phyloP scores from a whole-genome alignment of 768 basidiomycete species.

The Collybia sordida region DNA sequence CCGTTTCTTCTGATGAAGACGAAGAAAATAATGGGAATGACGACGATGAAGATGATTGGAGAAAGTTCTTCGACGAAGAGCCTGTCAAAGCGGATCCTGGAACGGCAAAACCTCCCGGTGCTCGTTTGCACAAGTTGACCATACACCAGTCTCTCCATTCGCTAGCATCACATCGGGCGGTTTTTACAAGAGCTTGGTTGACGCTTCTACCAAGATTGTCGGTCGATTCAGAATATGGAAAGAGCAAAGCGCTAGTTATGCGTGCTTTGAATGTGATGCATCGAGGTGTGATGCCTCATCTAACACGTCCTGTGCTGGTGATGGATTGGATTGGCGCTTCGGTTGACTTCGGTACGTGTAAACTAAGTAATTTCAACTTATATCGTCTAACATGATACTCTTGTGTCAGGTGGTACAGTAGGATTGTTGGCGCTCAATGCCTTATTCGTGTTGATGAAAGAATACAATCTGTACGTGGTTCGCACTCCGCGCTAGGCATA shows the following conservation, averaged over 20 bases:
- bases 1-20: constrained; percentile 34
- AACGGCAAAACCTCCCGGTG: constrained; percentile 34
- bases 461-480: constrained; percentile 83
- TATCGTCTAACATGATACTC: neutral
- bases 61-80: constrained; percentile 79
- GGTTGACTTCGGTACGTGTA: constrained; percentile 70
- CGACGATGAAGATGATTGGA: constrained; percentile 67
- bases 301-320: constrained; percentile 74
- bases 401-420: constrained; percentile 65
- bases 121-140: constrained; percentile 63
- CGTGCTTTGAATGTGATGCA: constrained; percentile 80
- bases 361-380: neutral
- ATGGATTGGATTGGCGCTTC: constrained; percentile 92
- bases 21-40: constrained; percentile 26
- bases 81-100: constrained; percentile 29
- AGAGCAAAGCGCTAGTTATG: constrained; percentile 42
- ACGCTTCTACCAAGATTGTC: constrained; percentile 63
- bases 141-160: constrained; percentile 78
- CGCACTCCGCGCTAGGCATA: constrained; percentile 1
- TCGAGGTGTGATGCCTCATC: constrained; percentile 76
- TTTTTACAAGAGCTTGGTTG: constrained; percentile 84
- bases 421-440: constrained; percentile 91
- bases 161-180: constrained; percentile 72
- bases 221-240: constrained; percentile 29
- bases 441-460: constrained; percentile 85